These are phyloP conservation scores for Dioszegia crocea DNA, from an alignment of 768 basidiomycete species.

Conservation along the genomic window DNA sequence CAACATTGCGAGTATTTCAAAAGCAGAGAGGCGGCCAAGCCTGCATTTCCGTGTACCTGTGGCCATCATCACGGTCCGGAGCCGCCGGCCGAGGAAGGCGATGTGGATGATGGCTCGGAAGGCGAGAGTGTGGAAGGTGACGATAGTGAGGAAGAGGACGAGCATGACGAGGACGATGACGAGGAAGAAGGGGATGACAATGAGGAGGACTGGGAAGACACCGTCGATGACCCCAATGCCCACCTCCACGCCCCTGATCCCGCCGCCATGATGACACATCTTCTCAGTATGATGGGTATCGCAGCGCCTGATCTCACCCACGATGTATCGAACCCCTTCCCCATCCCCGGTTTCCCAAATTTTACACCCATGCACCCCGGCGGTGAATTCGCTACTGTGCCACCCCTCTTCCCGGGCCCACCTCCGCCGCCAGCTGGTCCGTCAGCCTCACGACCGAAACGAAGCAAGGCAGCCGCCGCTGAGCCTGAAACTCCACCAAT, in stretches of 20 bases:
- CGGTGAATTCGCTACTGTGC: background rate
- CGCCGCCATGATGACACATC: background rate
- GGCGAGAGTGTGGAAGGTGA: background rate
- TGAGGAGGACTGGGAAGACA: background rate
- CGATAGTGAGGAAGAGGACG: background rate
- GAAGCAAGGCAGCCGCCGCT: no score
- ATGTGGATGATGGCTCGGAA: background rate
- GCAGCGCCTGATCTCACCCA: background rate
- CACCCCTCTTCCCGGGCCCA: background rate
- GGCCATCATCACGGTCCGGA: background rate
- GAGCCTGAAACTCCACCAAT: background rate
- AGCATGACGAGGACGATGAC: background rate
- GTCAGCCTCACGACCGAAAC: background rate
- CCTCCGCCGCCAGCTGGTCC: no score
- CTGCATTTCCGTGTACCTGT: background rate
- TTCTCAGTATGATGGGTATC: background rate
- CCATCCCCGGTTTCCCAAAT: background rate
- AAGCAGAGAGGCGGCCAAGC: background rate
- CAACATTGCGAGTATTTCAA: constrained; percentile 4
- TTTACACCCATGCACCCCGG: background rate
- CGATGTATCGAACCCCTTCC: background rate
- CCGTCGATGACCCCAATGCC: background rate
- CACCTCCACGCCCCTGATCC: background rate
- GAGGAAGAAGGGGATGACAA: background rate
- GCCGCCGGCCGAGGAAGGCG: background rate